Evolutionary conservation across 2,329 filamentous ascomycete genomes (phyloP), one percentile per base, ranked within the genome.

Genomic region (Aulographum hederae): DNA sequence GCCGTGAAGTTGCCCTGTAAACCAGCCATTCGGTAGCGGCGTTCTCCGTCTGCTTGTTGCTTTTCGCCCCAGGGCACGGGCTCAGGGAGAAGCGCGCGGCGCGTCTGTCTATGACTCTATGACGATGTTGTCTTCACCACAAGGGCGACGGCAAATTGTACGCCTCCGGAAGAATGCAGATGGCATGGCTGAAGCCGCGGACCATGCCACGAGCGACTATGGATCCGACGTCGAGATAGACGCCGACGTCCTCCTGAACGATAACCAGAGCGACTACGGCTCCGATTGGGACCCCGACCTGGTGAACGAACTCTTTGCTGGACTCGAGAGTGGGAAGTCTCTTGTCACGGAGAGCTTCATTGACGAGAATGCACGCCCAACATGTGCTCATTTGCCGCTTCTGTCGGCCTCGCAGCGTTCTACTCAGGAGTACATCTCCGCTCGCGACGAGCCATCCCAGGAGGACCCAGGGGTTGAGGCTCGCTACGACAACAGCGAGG

Each of bases 211-310:
- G 21, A 72, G 65, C 48, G 69, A 74, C 40, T 76, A 75, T 60
- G 72, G 69, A 37, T 71, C 67, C 4, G 71, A 77, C 37, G 62
- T 75, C 40, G 62, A 66, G 5, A 49, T 58, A 3, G 64, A 68
- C 39, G 67, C 73, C 51, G 62, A 69, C 38, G 57, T n/a, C n/a
- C n/a, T 59, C 29, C 51, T 66, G 20, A 43, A 73, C n/a, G n/a
- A n/a, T n/a, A n/a, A n/a, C n/a, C n/a, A n/a, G n/a, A n/a, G n/a
- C n/a, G n/a, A n/a, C n/a, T n/a, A n/a, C n/a, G n/a, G n/a, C n/a
- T n/a, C n/a, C n/a, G n/a, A n/a, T n/a, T n/a, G n/a, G n/a, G n/a
- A n/a, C n/a, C n/a, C n/a, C n/a, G 33, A 57, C 59, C 42, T n/a
- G n/a, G n/a, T n/a, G n/a, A n/a, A n/a, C n/a, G 52, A 59, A 25